These are phyloP conservation scores for Aspergillus uvarum DNA, from an alignment of 2,329 filamentous ascomycete genomes.

Conservation along the genomic window DNA sequence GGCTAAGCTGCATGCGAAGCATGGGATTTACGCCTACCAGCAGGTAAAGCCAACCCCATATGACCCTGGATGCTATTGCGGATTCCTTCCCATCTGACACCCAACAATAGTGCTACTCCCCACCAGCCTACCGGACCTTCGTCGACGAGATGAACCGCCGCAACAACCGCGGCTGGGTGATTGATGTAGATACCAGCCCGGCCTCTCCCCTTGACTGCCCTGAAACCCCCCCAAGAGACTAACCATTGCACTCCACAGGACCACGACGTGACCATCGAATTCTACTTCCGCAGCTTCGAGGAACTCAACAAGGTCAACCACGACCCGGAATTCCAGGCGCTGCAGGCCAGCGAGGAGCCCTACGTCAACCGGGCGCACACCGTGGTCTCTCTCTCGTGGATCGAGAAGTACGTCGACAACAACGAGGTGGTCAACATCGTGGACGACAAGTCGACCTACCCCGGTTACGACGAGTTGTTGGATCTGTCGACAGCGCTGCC, in stretches of 20 bases:
- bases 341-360: slow-evolving; percentile 20
- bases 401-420: slow-evolving; percentile 22
- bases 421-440: slow-evolving; percentile 21
- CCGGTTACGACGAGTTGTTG: too few species aligned
- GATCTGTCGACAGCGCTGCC: too few species aligned
- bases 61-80: too few species aligned
- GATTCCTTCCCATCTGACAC: too few species aligned
- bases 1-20: neutral
- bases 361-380: slow-evolving; percentile 14
- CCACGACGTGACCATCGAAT: slow-evolving; percentile 19
- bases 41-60: neutral
- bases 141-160: neutral
- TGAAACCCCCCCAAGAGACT: too few species aligned
- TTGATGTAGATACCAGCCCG: neutral
- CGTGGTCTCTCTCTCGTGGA: slow-evolving; percentile 18
- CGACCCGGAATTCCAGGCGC: slow-evolving; percentile 19
- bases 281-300: slow-evolving; percentile 22
- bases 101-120: neutral
- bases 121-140: neutral
- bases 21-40: neutral
- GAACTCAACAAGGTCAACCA: slow-evolving; percentile 12
- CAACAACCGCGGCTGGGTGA: neutral
- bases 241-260: too few species aligned
- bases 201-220: neutral
- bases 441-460: too few species aligned